Evolutionary conservation across 306 rosid species (phyloP).

Genomic region (Castanea sativa): DNA sequence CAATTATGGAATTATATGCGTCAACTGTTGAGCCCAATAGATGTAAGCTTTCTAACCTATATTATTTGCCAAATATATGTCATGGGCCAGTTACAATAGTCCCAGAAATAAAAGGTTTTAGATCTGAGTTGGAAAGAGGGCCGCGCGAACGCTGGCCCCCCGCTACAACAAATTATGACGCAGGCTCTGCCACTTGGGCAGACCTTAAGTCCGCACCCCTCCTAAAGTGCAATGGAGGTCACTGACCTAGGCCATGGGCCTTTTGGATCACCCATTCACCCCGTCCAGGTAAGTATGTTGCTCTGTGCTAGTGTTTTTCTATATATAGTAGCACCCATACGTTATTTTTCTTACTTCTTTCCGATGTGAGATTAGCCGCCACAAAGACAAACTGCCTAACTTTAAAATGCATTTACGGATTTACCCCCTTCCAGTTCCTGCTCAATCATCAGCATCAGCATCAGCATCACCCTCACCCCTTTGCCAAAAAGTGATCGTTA

Average conservation of each 20-base stretch:
- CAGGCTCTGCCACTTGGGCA: constrained; percentile 49
- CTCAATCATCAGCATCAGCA: too few relatives aligned
- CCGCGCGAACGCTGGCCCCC: not conserved
- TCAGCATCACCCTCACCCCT: too few relatives aligned
- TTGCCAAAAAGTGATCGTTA: too few relatives aligned
- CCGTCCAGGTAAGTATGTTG: constrained; percentile 54
- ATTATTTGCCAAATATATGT: fast-evolving
- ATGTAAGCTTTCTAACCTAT: fast-evolving
- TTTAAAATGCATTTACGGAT: too few relatives aligned
- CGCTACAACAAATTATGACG: constrained; percentile 51
- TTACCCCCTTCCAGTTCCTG: too few relatives aligned
- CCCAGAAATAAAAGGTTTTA: fast-evolving
- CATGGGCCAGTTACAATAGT: too few relatives aligned
- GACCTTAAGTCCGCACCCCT: constrained; percentile 57
- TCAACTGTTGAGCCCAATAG: fast-evolving
- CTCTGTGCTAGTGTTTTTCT: fast-evolving
- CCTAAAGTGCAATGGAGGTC: constrained; percentile 52
- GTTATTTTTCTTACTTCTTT: not conserved
- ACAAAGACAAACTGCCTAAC: too few relatives aligned
- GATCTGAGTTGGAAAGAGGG: not conserved
- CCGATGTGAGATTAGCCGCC: constrained; percentile 8
- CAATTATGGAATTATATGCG: too few relatives aligned
- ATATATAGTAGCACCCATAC: not conserved
- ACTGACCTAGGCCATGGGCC: constrained; percentile 41
- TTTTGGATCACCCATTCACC: constrained; percentile 46